Evolutionary conservation across 768 basidiomycete genomes (phyloP).

Genomic region (Leccinum truebloodii): DNA sequence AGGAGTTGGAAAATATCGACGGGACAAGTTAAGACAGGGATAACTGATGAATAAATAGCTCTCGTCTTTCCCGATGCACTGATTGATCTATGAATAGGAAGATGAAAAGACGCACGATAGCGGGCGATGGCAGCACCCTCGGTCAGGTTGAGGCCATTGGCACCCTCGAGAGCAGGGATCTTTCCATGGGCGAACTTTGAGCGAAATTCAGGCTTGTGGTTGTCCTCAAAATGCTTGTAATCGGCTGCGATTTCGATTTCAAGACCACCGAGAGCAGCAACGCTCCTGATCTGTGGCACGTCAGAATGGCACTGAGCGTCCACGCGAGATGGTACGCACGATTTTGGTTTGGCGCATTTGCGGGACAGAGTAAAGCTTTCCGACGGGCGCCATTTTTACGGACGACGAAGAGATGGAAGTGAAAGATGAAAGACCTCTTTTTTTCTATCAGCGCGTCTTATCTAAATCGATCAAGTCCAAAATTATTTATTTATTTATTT

Average conservation of each 20-base stretch:
- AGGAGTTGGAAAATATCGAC: slow-evolving; percentile 44
- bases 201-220: slow-evolving; percentile 69
- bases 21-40: slow-evolving; percentile 66
- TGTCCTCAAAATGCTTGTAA: slow-evolving; percentile 64
- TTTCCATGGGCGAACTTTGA: slow-evolving; percentile 80
- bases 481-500: slow-evolving; percentile 7
- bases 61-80: slow-evolving; percentile 27
- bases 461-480: slow-evolving; percentile 28
- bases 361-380: slow-evolving; percentile 61
- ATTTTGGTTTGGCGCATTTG: slow-evolving; percentile 44
- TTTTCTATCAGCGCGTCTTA: slow-evolving; percentile 30
- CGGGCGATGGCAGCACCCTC: slow-evolving; percentile 82
- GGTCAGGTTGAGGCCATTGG: slow-evolving; percentile 75
- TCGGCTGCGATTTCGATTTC: slow-evolving; percentile 51
- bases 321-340: slow-evolving; percentile 36
- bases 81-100: slow-evolving; percentile 12
- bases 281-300: slow-evolving; percentile 47
- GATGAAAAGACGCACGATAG: slow-evolving; percentile 67
- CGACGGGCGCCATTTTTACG: slow-evolving; percentile 53
- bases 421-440: slow-evolving; percentile 8
- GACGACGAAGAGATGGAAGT: slow-evolving; percentile 25
- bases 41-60: slow-evolving; percentile 53
- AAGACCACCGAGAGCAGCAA: slow-evolving; percentile 60
- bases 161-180: slow-evolving; percentile 79
- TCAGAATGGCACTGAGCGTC: slow-evolving; percentile 2